Conservation (phyloP, 768 basidiomycete species). For the Guyanaporus albipodus region DNA sequence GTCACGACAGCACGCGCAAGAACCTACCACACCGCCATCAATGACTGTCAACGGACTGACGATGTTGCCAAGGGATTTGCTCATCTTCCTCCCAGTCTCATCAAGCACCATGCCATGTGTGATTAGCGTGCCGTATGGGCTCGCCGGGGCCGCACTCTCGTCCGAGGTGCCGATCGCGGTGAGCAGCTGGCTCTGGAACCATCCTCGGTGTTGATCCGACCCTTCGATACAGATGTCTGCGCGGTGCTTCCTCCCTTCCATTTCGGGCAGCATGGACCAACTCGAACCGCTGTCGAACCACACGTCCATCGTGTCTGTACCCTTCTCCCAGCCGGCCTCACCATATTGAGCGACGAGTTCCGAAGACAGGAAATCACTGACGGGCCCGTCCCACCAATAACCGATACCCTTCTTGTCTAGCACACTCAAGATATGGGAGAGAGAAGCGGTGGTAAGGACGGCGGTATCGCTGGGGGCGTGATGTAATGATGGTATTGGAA, state of each 20-base stretch:
- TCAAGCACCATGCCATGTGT: constrained; percentile 98
- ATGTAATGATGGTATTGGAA: constrained; percentile 89
- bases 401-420: constrained; percentile 67
- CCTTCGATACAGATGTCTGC: constrained; percentile 94
- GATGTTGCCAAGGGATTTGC: constrained; percentile 93
- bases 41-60: constrained; percentile 80
- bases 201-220: constrained; percentile 95
- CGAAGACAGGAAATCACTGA: constrained; percentile 76
- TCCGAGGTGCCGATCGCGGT: constrained; percentile 57
- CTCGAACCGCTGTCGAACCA: constrained; percentile 98
- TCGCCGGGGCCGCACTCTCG: constrained; percentile 17
- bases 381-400: constrained; percentile 91
- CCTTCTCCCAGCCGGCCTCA: constrained; percentile 59
- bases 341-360: constrained; percentile 46
- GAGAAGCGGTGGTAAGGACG: constrained; percentile 57
- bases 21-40: constrained; percentile 66
- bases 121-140: constrained; percentile 75
- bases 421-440: constrained; percentile 74
- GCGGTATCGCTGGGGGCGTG: constrained; percentile 58
- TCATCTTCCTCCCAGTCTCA: constrained; percentile 88
- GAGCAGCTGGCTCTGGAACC: constrained; percentile 95
- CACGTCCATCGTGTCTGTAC: constrained; percentile 96
- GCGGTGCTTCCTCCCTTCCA: constrained; percentile 37
- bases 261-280: constrained; percentile 71
- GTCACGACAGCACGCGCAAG: background rate